Conservation (phyloP, 169 alveolate species). For the Sarcocystis neurona region DNA sequence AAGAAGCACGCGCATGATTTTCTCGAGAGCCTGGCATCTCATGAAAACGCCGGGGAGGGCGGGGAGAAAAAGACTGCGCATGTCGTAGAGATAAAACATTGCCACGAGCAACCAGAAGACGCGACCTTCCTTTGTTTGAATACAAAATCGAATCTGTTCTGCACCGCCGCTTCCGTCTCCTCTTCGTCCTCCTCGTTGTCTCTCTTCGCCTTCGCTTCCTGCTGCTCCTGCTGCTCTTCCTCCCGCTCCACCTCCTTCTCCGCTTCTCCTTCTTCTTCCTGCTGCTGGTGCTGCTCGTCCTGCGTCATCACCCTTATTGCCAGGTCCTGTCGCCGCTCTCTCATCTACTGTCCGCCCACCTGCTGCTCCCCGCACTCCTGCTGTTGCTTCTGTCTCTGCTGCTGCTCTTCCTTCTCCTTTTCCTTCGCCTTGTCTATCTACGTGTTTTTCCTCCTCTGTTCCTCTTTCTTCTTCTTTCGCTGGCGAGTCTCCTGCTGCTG, state of each 20-base stretch:
- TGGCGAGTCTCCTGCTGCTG: not conserved
- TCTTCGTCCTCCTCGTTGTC: not conserved
- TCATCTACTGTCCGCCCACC: too few relatives aligned
- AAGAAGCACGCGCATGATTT: not conserved
- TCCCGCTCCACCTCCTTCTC: too few relatives aligned
- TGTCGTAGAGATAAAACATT: slow-evolving; percentile 16
- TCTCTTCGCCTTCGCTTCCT: not conserved
- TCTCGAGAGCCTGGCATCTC: slow-evolving; percentile 9
- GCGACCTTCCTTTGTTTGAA: slow-evolving; percentile 14
- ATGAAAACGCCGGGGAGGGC: slow-evolving; percentile 35
- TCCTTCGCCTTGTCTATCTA: too few relatives aligned
- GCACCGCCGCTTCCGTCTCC: not conserved
- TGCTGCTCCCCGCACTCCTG: too few relatives aligned
- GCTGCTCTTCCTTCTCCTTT: too few relatives aligned
- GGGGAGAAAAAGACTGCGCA: slow-evolving; percentile 32
- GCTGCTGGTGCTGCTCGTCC: too few relatives aligned
- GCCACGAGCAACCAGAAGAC: slow-evolving; percentile 36
- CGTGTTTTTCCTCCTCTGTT: too few relatives aligned
- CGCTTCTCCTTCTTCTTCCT: too few relatives aligned
- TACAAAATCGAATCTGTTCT: not conserved
- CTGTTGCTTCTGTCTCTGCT: too few relatives aligned
- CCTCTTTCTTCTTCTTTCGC: not conserved
- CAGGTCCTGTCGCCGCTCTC: too few relatives aligned
- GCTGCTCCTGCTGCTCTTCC: too few relatives aligned
- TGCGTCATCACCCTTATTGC: too few relatives aligned